A percentile compares a stretch with the other conserved stretches of the same genome.
These are phyloP conservation scores for Lumnitzera littorea DNA, from an alignment of 345 rosid genomes.

Conservation along the genomic window DNA sequence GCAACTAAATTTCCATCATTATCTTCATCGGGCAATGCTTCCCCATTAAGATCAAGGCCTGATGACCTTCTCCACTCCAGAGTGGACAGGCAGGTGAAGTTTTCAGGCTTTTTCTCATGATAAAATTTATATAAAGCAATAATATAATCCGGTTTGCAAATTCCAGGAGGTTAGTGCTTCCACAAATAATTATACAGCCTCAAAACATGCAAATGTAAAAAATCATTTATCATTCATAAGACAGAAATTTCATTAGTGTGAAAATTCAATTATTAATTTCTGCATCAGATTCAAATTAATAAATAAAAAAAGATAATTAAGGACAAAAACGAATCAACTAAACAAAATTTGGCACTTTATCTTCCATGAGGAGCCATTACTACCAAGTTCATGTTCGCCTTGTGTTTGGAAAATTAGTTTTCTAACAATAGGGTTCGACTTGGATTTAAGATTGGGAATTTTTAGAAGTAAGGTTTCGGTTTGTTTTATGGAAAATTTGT, in stretches of 20 bases:
- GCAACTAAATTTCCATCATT: conserved; percentile 50
- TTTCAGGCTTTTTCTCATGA: conserved; percentile 85
- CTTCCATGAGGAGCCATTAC: no score
- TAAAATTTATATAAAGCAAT: conserved; percentile 76
- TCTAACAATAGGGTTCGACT: no score
- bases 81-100: conserved; percentile 61
- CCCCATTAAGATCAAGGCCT: conserved; percentile 95
- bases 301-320: no score
- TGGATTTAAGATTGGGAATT: no score
- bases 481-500: no score
- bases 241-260: neutral
- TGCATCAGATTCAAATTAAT: no score
- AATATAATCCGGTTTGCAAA: conserved; percentile 85
- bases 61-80: conserved; percentile 98
- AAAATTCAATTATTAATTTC: neutral
- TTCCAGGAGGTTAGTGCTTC: conserved; percentile 96
- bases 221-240: neutral
- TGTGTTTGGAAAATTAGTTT: no score
- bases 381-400: no score
- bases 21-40: conserved; percentile 75
- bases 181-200: conserved; percentile 79
- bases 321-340: no score
- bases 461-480: no score
- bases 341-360: no score
- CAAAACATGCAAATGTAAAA: conserved; percentile 16